Evolutionary conservation across 2,329 filamentous ascomycete genomes (phyloP).

Genomic region (Bretziella fagacearum): DNA sequence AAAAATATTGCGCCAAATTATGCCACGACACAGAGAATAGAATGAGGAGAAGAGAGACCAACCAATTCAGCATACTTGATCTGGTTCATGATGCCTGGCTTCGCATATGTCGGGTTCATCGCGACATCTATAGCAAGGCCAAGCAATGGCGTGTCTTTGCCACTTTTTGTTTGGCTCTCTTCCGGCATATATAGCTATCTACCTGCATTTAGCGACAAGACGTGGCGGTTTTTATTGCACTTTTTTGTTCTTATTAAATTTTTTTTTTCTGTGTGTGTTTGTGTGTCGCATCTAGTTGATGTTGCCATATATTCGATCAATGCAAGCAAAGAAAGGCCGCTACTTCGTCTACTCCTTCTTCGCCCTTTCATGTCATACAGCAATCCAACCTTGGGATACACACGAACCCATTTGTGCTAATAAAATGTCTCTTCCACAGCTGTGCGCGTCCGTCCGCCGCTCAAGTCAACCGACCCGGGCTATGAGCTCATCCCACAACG

Average conservation of each 20-base stretch:
- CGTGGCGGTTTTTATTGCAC: neutral
- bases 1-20: too few relatives aligned
- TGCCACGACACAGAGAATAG: neutral
- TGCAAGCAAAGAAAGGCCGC: neutral
- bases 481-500: conserved; percentile 90
- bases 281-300: neutral
- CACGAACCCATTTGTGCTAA: too few relatives aligned
- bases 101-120: neutral
- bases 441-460: conserved; percentile 78
- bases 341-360: neutral
- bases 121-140: neutral
- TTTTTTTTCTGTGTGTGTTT: neutral
- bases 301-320: neutral
- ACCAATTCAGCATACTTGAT: neutral
- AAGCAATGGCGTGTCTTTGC: neutral
- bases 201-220: neutral
- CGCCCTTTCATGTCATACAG: neutral
- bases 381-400: conserved; percentile 6
- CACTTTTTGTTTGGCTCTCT: too few relatives aligned
- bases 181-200: neutral
- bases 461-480: conserved; percentile 70
- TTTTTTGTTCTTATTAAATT: too few relatives aligned
- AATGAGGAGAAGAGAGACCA: too few relatives aligned
- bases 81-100: neutral
- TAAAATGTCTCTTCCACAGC: conserved; percentile 37